Base-by-base conservation (phyloP, 257 asterid genomes). In the Fraxinus americana region DNA sequence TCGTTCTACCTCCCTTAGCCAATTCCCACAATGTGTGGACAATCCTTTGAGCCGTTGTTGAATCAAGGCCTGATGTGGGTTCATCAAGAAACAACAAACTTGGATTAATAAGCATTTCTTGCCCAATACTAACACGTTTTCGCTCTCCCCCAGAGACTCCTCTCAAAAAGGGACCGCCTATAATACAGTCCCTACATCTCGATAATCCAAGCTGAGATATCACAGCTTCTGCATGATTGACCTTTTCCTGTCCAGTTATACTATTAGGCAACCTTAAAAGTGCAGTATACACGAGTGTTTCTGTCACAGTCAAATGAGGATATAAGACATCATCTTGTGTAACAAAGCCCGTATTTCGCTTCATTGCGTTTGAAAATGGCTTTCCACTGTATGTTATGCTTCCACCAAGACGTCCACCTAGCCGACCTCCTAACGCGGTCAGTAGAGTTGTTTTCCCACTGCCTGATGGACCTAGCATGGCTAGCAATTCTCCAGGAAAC, bases 121-220 rank as follows among this genome's bases (percentile, higher is more conserved):
- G 96, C 1, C 94, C 96, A 12, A 91, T 91, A 70, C 92, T 91
- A 4, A 91, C 96, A 35, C 96, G 84, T 82, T 89, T 91, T 34
- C 91, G 48, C 80, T 91, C 96, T 7, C 97, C 97, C 7, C 94
- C 97, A 2, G 97, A 91, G 65, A 91, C 70, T 1, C 97, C 97
- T 65, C 94, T 84, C 76, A 85, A 27, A 21, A 59, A 12, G 3
- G 78, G 67, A 5, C 74, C 92, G 13, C 97, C 94, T 4, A 89
- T 83, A 0, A 89, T 80, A 79, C 89, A 86, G 54, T 84, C 78
- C 77, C 88, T 87, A 84, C 97, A 91, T 70, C 78, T 84, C 0
- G 70, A 73, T 12, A 91, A 61, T 25, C 92, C 91, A 21, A 91
- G 89, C 78, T 91, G 92, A 63, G 77, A 52, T 10, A 91, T 84